Conservation (phyloP, 2,329 filamentous ascomycete species). For the Aureobasidium sp. region DNA sequence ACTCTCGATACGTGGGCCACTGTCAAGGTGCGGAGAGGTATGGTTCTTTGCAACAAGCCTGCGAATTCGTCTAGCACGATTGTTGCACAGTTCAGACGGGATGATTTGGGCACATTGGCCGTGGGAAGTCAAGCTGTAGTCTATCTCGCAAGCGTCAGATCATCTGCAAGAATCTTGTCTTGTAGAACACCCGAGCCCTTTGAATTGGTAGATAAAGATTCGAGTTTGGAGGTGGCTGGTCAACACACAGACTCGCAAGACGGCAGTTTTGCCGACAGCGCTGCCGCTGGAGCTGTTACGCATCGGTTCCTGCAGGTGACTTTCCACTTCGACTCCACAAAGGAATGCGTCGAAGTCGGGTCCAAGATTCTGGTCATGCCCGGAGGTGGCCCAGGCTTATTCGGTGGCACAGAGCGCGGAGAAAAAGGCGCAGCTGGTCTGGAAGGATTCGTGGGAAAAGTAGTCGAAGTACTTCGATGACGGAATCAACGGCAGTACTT, state of each 20-base stretch:
- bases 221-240: slow-evolving; percentile 31
- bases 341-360: slow-evolving; percentile 68
- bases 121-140: slow-evolving; percentile 68
- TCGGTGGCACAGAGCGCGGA: slow-evolving; percentile 48
- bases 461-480: slow-evolving; percentile 31
- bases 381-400: slow-evolving; percentile 56
- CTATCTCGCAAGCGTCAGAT: slow-evolving; percentile 81
- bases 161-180: slow-evolving; percentile 64
- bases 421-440: slow-evolving; percentile 50
- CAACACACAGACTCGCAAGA: slow-evolving; percentile 22
- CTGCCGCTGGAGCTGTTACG: slow-evolving; percentile 22
- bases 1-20: slow-evolving; percentile 22
- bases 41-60: slow-evolving; percentile 62
- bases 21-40: slow-evolving; percentile 60
- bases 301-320: slow-evolving; percentile 45
- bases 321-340: slow-evolving; percentile 60
- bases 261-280: slow-evolving; percentile 19
- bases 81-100: slow-evolving; percentile 62
- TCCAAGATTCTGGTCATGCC: slow-evolving; percentile 66
- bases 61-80: slow-evolving; percentile 45
- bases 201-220: slow-evolving; percentile 31
- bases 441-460: slow-evolving; percentile 64
- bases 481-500: neutral
- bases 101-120: slow-evolving; percentile 56
- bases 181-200: slow-evolving; percentile 28